Evolutionary conservation across 192 early-diverging fungal genomes (phyloP).

Genomic region (Obelidium mucronatum): DNA sequence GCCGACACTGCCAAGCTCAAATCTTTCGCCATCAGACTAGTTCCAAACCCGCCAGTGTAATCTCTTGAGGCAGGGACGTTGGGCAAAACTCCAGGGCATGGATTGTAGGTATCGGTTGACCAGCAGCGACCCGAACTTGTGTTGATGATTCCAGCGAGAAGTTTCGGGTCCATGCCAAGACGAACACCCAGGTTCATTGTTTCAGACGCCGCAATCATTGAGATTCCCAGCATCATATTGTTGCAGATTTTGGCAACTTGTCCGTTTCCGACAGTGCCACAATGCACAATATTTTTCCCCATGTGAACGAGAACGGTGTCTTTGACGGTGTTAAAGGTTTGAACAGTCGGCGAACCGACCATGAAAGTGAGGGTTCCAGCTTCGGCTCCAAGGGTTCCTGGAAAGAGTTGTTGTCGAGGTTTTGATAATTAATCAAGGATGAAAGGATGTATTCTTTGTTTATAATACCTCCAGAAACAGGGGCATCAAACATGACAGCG

Average conservation of each 20-base stretch:
- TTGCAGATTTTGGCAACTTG: slow-evolving; percentile 97
- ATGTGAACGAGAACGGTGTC: slow-evolving; percentile 61
- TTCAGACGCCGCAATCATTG: slow-evolving; percentile 93
- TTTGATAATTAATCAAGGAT: background rate
- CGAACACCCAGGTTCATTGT: slow-evolving; percentile 90
- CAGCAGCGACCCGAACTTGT: slow-evolving; percentile 91
- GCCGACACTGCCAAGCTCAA: slow-evolving; percentile 87
- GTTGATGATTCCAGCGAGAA: slow-evolving; percentile 88
- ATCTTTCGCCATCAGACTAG: slow-evolving; percentile 92
- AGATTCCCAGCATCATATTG: slow-evolving; percentile 94
- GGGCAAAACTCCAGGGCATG: slow-evolving; percentile 81
- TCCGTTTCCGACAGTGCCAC: slow-evolving; percentile 83
- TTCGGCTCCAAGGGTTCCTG: slow-evolving; percentile 83
- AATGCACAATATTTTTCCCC: slow-evolving; percentile 91
- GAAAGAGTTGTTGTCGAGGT: background rate
- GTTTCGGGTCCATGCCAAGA: slow-evolving; percentile 86
- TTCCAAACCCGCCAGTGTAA: slow-evolving; percentile 92
- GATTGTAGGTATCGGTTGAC: slow-evolving; percentile 93
- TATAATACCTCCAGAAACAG: slow-evolving; percentile 86
- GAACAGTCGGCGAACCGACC: slow-evolving; percentile 75
- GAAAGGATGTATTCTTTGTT: background rate
- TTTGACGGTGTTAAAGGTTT: slow-evolving; percentile 71
- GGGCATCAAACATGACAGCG: slow-evolving; percentile 81
- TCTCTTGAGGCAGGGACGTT: slow-evolving; percentile 78
- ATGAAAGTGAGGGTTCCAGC: slow-evolving; percentile 95